Conservation (phyloP, 805 yeast species). For the Nakazawaea sp. region DNA sequence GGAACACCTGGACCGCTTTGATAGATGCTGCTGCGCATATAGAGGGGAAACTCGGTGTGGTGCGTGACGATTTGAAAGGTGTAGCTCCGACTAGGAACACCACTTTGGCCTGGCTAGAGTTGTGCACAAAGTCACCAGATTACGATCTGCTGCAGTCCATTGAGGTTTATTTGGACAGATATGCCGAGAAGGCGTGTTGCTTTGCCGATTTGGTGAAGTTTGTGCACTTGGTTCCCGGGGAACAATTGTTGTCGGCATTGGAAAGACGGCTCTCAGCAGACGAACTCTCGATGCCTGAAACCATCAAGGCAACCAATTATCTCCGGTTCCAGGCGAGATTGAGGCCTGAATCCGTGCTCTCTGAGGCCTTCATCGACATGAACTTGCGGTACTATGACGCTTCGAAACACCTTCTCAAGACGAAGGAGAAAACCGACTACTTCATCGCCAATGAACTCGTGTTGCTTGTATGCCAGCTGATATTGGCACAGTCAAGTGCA, state of each 20-base stretch:
- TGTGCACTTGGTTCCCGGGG: neutral
- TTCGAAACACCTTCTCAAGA: constrained; percentile 27
- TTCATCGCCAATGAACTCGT: constrained; percentile 63
- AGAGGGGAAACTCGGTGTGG: constrained; percentile 36
- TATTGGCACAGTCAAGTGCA: constrained; percentile 14
- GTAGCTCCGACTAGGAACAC: constrained; percentile 44
- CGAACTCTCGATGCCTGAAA: constrained; percentile 10
- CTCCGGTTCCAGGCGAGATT: constrained; percentile 39
- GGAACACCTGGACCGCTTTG: constrained; percentile 60
- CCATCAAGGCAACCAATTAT: constrained; percentile 22
- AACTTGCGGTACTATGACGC: neutral
- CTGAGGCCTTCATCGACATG: constrained; percentile 17
- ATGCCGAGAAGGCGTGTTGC: constrained; percentile 58
- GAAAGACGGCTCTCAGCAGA: neutral
- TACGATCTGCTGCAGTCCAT: constrained; percentile 21
- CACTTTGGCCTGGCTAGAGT: constrained; percentile 44
- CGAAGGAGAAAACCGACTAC: constrained; percentile 57
- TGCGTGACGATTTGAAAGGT: constrained; percentile 26
- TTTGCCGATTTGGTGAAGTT: constrained; percentile 47
- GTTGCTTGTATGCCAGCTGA: constrained; percentile 41
- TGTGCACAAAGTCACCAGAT: constrained; percentile 18
- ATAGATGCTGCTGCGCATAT: no score
- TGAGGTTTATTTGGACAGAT: constrained; percentile 33
- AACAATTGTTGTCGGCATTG: neutral
- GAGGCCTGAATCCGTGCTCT: constrained; percentile 15